Base-by-base conservation (phyloP, 2,329 filamentous ascomycete species). In the Pseudocercospora vitis region DNA sequence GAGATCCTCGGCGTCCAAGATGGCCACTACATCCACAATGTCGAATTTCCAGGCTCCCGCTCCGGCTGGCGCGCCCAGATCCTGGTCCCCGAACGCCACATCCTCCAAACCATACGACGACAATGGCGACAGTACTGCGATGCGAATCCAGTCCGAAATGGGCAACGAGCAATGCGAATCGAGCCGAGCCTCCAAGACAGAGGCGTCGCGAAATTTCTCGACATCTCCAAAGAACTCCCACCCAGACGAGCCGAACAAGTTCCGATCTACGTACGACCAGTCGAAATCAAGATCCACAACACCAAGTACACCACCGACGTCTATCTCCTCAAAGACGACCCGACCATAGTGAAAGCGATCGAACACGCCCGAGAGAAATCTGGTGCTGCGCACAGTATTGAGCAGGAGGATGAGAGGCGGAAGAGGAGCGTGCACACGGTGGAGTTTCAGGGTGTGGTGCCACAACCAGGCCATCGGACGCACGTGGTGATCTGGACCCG, bases 351-450 rank as follows among this genome's bases (percentile, higher is more conserved):
- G n/a, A 14, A 31, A 11, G 14, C 29, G 24, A 31, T 45, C 8
- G n/a, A 19, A 8, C 16, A 19, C 12, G 42, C 42, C 3, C 7
- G 26, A 12, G 23, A 45, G 11, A 4, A 24, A 12, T 18, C n/a
- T 23, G 8, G 24, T 29, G 42, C 42, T n/a, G 24, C n/a, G 42
- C 23, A 45, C 7, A 45, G 42, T 45, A 31, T 45, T 29, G 42
- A 45, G 14, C 5, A 35, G 32, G 32, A 16, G 6, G 14, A 35
- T 11, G 42, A 31, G 42, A n/a, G 9, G 24, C n/a, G 7, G 14
- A 9, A 12, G 24, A 19, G 24, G n/a, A 14, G 16, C 2, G n/a
- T 45, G n/a, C 42, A 45, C n/a, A 45, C 42, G 23, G 42, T 45
- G 24, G 42, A 45, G 42, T 45, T 45, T 11, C 16, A 29, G 18